Percentiles rank a stretch among this genome's conserved stretches.
Evolutionary conservation across 1,284 basidiomycete species (phyloP).

Genomic region (Veloboletus limbatus): DNA sequence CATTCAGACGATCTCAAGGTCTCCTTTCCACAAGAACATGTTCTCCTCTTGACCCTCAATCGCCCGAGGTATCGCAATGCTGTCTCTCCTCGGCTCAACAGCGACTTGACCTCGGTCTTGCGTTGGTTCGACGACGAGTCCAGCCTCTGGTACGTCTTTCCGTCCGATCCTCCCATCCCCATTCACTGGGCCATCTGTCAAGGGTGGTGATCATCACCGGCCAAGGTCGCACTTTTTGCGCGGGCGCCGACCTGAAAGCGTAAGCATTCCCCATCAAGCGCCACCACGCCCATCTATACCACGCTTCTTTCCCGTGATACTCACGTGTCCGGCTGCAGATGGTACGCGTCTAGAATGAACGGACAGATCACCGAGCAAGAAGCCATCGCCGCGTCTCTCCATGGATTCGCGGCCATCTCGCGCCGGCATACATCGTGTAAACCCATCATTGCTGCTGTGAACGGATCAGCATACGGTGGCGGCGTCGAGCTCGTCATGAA

Average conservation of each 20-base stretch:
- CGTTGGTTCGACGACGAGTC: slow-evolving; percentile 79
- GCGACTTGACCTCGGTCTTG: slow-evolving; percentile 56
- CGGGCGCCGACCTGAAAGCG: slow-evolving; percentile 77
- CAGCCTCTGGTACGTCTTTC: slow-evolving; percentile 60
- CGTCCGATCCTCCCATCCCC: background rate
- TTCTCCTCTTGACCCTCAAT: slow-evolving; percentile 73
- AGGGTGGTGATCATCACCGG: slow-evolving; percentile 82
- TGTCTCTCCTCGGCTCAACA: slow-evolving; percentile 59
- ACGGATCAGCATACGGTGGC: slow-evolving; percentile 78
- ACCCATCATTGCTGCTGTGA: slow-evolving; percentile 81
- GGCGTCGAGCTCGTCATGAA: slow-evolving; percentile 80
- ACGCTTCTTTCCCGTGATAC: background rate
- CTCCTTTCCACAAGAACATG: slow-evolving; percentile 60
- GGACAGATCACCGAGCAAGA: slow-evolving; percentile 41
- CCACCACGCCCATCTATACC: background rate
- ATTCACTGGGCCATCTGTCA: background rate
- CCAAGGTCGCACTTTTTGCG: slow-evolving; percentile 74
- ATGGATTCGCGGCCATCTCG: slow-evolving; percentile 79
- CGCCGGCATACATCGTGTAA: slow-evolving; percentile 63
- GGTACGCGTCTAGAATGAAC: slow-evolving; percentile 18
- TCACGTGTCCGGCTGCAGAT: slow-evolving; percentile 14
- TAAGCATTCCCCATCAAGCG: slow-evolving; percentile 40
- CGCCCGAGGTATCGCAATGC: slow-evolving; percentile 73
- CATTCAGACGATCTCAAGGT: slow-evolving; percentile 59
- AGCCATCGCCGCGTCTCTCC: slow-evolving; percentile 36